Percentiles rank a stretch among this genome's conserved stretches.
Conservation (phyloP, 75 land plant species). For the Gnetum montanum region DNA sequence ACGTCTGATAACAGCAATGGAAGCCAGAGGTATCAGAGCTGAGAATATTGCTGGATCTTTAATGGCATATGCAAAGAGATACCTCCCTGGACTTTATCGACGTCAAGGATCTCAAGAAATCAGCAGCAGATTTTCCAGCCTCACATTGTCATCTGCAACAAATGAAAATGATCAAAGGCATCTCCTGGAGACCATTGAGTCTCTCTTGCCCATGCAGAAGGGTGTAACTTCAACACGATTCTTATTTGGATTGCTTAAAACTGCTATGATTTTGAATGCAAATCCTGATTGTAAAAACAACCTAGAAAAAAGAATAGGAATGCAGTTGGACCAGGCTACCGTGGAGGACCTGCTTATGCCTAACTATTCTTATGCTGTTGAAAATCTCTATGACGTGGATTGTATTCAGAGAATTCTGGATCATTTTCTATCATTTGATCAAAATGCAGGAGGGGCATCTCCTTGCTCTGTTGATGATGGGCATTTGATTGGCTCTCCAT, state of each 20-base stretch:
- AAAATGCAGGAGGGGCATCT: slow-evolving; percentile 32
- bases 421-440: slow-evolving; percentile 55
- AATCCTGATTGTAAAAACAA: slow-evolving; percentile 49
- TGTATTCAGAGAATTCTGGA: slow-evolving; percentile 73
- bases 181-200: slow-evolving; percentile 73
- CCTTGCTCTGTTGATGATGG: slow-evolving; percentile 36
- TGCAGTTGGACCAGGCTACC: slow-evolving; percentile 75
- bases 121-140: slow-evolving; percentile 9
- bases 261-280: slow-evolving; percentile 55
- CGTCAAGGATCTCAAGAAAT: slow-evolving; percentile 31
- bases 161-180: slow-evolving; percentile 67
- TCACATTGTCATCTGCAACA: slow-evolving; percentile 11
- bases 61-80: slow-evolving; percentile 54
- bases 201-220: slow-evolving; percentile 54
- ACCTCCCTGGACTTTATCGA: slow-evolving; percentile 62
- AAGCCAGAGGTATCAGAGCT: slow-evolving; percentile 45
- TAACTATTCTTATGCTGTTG: slow-evolving; percentile 63
- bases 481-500: slow-evolving; percentile 39
- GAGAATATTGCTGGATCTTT: slow-evolving; percentile 70
- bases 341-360: slow-evolving; percentile 91
- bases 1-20: slow-evolving; percentile 59
- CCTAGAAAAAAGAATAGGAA: slow-evolving; percentile 71
- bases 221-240: slow-evolving; percentile 56
- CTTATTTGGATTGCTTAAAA: slow-evolving; percentile 65
- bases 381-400: slow-evolving; percentile 78